Base-by-base conservation (phyloP, 371 early-diverging fungal species). In the Apophysomyces sp. region DNA sequence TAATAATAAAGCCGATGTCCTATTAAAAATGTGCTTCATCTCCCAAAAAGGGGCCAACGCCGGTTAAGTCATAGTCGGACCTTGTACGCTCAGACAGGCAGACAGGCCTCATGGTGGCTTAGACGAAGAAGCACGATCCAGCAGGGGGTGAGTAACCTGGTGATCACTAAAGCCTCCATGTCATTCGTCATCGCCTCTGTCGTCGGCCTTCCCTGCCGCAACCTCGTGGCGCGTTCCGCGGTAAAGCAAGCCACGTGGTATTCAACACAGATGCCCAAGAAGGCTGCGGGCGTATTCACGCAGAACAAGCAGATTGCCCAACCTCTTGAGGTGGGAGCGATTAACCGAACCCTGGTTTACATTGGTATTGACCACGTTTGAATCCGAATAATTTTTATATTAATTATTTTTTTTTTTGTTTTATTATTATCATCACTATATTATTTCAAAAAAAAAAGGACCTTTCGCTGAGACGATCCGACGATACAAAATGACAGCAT, bases 401-500 rank as follows among this genome's bases (percentile, higher is more conserved):
- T 2, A 18, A 21, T 16, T 27, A 4, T 11, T 49, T 53, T 40
- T 27, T 37, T 34, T 16, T n/a, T n/a, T n/a, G n/a, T n/a, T n/a
- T n/a, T n/a, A n/a, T n/a, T n/a, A n/a, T n/a, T n/a, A n/a, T n/a
- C n/a, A n/a, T n/a, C n/a, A n/a, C n/a, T n/a, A n/a, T n/a, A n/a
- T n/a, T n/a, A n/a, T n/a, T n/a, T n/a, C n/a, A n/a, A n/a, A n/a
- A n/a, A n/a, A n/a, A n/a, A n/a, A 52, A 80, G 80, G 80, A 8
- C 80, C 80, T 1, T 77, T 80, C 64, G 60, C 72, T 0, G 76
- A 80, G 11, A 76, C 77, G 3, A 66, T 80, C 56, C 76, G 69
- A 60, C 56, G 70, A 62, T 80, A 80, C 30, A 80, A 80, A 63
- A 75, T 77, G 71, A 77, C 76, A 51, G 77, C 81, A 21, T 75